Evolutionary conservation across 495 filamentous ascomycete genomes (phyloP).

Genomic region (Saxophila tyrrhenica): DNA sequence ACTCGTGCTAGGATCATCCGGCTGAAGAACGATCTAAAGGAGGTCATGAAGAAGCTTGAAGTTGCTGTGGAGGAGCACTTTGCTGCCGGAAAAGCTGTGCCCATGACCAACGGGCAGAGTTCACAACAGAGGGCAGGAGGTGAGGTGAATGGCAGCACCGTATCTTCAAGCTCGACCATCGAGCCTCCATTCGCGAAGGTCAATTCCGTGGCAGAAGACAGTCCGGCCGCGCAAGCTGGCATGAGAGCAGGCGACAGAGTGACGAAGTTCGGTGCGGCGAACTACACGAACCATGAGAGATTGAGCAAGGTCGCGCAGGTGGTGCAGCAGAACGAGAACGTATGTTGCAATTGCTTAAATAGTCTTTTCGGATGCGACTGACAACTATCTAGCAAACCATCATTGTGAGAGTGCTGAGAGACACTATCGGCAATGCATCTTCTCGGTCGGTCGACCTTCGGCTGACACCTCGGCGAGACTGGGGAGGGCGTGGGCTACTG

Average conservation of each 20-base stretch:
- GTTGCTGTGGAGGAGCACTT: slow-evolving; percentile 71
- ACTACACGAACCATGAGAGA: slow-evolving; percentile 72
- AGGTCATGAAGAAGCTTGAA: slow-evolving; percentile 72
- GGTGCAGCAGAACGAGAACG: slow-evolving; percentile 81
- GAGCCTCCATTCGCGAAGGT: slow-evolving; percentile 80
- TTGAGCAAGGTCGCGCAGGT: slow-evolving; percentile 73
- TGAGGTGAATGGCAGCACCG: neutral
- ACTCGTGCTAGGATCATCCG: slow-evolving; percentile 81
- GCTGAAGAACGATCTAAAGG: slow-evolving; percentile 87
- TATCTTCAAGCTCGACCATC: slow-evolving; percentile 24
- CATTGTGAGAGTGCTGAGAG: slow-evolving; percentile 52
- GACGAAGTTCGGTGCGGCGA: slow-evolving; percentile 69
- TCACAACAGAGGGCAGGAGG: neutral
- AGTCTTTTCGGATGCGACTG: neutral
- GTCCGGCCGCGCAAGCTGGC: slow-evolving; percentile 77
- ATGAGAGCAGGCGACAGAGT: slow-evolving; percentile 74
- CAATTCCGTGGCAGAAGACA: slow-evolving; percentile 64
- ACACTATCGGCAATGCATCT: slow-evolving; percentile 41
- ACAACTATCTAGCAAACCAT: slow-evolving; percentile 45
- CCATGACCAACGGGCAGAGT: neutral
- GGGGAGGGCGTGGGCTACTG: slow-evolving; percentile 80
- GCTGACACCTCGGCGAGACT: slow-evolving; percentile 61
- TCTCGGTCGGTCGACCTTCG: slow-evolving; percentile 36
- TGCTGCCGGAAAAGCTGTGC: slow-evolving; percentile 28
- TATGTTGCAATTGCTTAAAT: slow-evolving; percentile 46